phyloP scores from a whole-genome alignment of 2,329 filamentous ascomycete genomes.

The Aspergillus transmontanensis region DNA sequence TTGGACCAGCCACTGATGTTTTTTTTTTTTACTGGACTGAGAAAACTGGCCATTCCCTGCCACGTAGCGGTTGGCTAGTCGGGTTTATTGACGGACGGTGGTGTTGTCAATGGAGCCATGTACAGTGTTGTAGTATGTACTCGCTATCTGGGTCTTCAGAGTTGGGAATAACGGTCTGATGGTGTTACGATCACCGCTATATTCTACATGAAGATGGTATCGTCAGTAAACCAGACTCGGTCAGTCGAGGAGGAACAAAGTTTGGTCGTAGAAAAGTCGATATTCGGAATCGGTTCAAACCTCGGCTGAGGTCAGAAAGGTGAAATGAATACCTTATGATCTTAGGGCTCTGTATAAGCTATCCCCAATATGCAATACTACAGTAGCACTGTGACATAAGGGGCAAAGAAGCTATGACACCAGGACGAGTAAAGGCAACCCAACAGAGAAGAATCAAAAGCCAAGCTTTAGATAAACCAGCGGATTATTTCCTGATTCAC shows the following conservation, averaged over 20 bases:
- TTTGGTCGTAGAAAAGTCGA: background rate
- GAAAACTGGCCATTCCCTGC: background rate
- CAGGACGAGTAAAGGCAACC: background rate
- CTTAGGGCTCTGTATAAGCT: background rate
- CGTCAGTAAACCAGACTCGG: background rate
- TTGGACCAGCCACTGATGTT: background rate
- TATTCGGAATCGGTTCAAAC: background rate
- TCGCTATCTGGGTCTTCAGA: background rate
- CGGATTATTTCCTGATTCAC: conserved; percentile 1
- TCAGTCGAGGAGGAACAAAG: background rate
- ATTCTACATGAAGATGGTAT: background rate
- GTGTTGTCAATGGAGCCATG: background rate
- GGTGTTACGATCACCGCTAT: background rate
- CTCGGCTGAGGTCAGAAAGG: background rate
- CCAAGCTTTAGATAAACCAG: conserved; percentile 22
- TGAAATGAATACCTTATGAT: background rate
- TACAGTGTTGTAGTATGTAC: background rate
- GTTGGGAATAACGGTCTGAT: background rate
- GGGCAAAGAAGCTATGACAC: background rate
- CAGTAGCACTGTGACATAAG: background rate
- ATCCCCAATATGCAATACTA: background rate
- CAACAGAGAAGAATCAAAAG: conserved; percentile 9
- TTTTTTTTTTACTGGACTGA: background rate
- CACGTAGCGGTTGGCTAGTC: background rate
- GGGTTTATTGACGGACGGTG: background rate